Evolutionary conservation across 345 rosid species (phyloP).

Genomic region (Sonneratia alba): DNA sequence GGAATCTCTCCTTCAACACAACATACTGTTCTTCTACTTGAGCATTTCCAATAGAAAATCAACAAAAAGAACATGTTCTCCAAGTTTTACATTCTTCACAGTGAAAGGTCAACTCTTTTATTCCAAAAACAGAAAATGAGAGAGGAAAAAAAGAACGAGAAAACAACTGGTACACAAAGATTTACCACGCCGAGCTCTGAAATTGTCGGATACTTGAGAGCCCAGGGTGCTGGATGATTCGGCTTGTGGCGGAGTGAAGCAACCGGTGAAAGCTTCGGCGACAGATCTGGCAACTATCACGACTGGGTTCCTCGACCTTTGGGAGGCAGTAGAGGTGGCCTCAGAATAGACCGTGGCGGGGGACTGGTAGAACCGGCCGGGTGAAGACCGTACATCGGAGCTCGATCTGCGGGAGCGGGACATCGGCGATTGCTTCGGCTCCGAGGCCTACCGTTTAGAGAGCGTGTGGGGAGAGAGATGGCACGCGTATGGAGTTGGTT

Average conservation of each 20-base stretch:
- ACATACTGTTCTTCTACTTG: no score
- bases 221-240: constrained; percentile 14
- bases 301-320: constrained; percentile 29
- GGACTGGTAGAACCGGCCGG: constrained; percentile 23
- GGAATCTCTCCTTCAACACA: neutral
- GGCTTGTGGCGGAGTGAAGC: constrained; percentile 68
- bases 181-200: constrained; percentile 28
- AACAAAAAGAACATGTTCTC: no score
- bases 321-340: constrained; percentile 27
- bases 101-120: neutral
- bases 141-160: neutral
- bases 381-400: constrained; percentile 31
- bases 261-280: constrained; percentile 45
- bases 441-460: constrained; percentile 10
- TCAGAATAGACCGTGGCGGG: constrained; percentile 28
- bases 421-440: neutral
- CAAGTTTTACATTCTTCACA: neutral
- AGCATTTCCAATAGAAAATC: neutral
- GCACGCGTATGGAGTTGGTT: neutral
- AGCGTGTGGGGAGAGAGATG: neutral
- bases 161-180: neutral
- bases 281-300: constrained; percentile 34
- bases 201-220: constrained; percentile 25
- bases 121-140: neutral
- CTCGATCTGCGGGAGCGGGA: constrained; percentile 27